phyloP scores from a whole-genome alignment of 2,329 filamentous ascomycete species.

The Ophiostoma perfectum region DNA sequence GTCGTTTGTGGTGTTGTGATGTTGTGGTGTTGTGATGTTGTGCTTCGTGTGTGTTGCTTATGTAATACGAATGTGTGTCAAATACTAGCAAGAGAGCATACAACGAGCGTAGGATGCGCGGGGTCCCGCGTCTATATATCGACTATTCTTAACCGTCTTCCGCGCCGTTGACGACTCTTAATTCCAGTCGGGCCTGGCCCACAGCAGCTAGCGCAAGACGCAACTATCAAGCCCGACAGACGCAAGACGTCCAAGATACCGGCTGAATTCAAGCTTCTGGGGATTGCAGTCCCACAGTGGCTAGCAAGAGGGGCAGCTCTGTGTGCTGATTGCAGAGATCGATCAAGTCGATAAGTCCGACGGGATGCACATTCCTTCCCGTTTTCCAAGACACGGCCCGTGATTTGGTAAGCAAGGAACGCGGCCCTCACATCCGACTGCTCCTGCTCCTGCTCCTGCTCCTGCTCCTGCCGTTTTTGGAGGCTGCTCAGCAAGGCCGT shows the following conservation, averaged over 20 bases:
- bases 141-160: background rate
- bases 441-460: background rate
- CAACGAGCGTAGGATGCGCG: background rate
- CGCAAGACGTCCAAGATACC: background rate
- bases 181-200: background rate
- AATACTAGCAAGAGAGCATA: no score
- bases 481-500: background rate
- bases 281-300: background rate
- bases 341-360: no score
- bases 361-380: background rate
- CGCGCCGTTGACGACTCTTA: background rate
- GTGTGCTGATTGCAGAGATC: no score
- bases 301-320: background rate
- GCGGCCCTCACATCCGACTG: background rate
- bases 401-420: background rate
- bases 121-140: background rate
- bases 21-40: background rate
- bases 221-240: slow-evolving; percentile 7
- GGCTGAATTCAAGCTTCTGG: background rate
- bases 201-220: background rate
- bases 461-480: background rate
- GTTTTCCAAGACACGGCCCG: background rate
- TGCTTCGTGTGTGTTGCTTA: background rate
- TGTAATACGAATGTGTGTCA: background rate
- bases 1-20: background rate